These are phyloP conservation scores for Plasmopara halstedii DNA, from an alignment of 352 stramenopile genomes.

Conservation along the genomic window DNA sequence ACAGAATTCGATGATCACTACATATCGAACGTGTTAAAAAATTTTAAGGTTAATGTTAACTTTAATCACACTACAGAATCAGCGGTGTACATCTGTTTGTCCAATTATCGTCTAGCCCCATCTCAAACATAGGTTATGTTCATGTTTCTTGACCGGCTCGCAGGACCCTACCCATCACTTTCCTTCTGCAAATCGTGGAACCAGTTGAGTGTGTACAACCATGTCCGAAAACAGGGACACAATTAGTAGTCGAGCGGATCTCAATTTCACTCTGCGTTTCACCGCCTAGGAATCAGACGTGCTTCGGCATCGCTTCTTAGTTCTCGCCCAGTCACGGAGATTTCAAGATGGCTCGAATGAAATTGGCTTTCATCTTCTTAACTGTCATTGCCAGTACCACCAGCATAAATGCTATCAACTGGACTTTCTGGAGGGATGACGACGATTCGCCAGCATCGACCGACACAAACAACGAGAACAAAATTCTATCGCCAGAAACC, in stretches of 20 bases:
- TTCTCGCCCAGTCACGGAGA: neutral
- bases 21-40: too few relatives aligned
- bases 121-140: neutral
- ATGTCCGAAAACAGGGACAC: slow-evolving; percentile 3
- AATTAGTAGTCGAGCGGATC: neutral
- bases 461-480: neutral
- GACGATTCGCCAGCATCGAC: slow-evolving; percentile 5
- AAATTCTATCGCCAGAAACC: slow-evolving; percentile 17
- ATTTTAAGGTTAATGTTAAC: too few relatives aligned
- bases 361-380: slow-evolving; percentile 4
- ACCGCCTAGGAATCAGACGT: slow-evolving; percentile 8
- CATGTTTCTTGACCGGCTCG: slow-evolving; percentile 15
- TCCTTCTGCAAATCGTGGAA: slow-evolving; percentile 16
- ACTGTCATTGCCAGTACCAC: slow-evolving; percentile 7
- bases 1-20: too few relatives aligned
- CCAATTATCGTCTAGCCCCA: neutral
- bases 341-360: slow-evolving; percentile 1
- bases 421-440: slow-evolving; percentile 27
- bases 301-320: neutral
- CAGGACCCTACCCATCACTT: slow-evolving; percentile 10
- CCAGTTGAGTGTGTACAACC: slow-evolving; percentile 8
- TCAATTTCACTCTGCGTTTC: slow-evolving; percentile 25
- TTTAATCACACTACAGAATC: neutral
- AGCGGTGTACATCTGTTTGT: neutral
- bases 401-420: slow-evolving; percentile 21